Base-by-base conservation (phyloP, 192 early-diverging fungal species). In the Glomus cerebriforme region DNA sequence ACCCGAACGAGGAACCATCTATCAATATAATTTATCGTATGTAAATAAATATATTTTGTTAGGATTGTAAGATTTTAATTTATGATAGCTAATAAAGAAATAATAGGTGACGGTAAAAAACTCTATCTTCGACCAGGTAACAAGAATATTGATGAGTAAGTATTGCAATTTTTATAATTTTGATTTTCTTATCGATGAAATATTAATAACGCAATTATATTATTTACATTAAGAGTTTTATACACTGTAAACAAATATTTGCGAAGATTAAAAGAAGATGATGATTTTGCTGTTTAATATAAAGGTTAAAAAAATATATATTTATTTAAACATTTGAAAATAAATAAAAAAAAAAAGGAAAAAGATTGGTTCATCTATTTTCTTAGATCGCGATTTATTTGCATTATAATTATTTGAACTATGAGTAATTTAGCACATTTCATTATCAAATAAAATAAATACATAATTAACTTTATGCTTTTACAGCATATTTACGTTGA, bases 401-500 rank as follows among this genome's bases (percentile, higher is more conserved):
- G 34, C 19, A 12, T 34, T 34, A 17, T 17, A 35, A 35, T n/a
- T 31, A 35, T 34, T 2, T 22, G 9, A 13, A 31, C n/a, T n/a
- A n/a, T 73, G 35, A 67, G 6, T 35, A 31, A 31, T 32, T 29
- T 31, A n/a, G n/a, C n/a, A n/a, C n/a, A n/a, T n/a, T n/a, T n/a
- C n/a, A 31, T 24, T 8, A n/a, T 19, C 60, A 22, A 62, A 24
- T 62, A 22, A 24, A 22, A 62, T 62, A 62, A 62, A 62, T 62
- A 24, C 60, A n/a, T 27, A 12, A 62, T 62, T 32, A 31, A 9
- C 32, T 83, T 90, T 92, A 95, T 66, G 93, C 93, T 89, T 93
- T 93, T 86, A 95, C 86, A 79, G 93, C 95, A 81, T 90, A 97
- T 92, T 95, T 95, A 87, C 98, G 96, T 75, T 86, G 90, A 80